Percentiles rank a stretch among this genome's conserved stretches.
Evolutionary conservation across 306 rosid genomes (phyloP).

Genomic region (Castanopsis chinensis): DNA sequence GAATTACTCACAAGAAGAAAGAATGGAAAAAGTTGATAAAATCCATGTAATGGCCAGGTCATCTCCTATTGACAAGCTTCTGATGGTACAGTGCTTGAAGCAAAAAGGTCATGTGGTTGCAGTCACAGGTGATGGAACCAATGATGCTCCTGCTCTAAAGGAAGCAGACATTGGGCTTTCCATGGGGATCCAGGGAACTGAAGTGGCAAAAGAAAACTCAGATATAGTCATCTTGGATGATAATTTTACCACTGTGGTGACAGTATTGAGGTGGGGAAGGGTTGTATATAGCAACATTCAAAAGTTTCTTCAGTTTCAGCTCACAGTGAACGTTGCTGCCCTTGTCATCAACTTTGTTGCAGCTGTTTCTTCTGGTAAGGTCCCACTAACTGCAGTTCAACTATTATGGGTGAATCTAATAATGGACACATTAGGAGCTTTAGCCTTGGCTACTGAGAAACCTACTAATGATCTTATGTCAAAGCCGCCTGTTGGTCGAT

Average conservation of each 20-base stretch:
- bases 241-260: constrained; percentile 14
- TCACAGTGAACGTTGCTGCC: constrained; percentile 26
- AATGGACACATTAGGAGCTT: constrained; percentile 35
- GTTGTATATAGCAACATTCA: constrained; percentile 27
- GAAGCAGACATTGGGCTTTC: constrained; percentile 35
- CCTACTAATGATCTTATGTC: constrained; percentile 26
- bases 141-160: constrained; percentile 30
- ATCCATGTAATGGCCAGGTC: constrained; percentile 31
- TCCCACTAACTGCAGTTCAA: constrained; percentile 26
- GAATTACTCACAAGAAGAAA: constrained; percentile 24
- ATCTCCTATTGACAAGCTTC: constrained; percentile 27
- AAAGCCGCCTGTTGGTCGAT: constrained; percentile 8
- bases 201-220: constrained; percentile 33
- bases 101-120: constrained; percentile 27
- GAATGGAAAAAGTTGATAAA: constrained; percentile 10
- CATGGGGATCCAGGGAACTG: constrained; percentile 31
- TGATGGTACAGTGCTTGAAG: constrained; percentile 29
- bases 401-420: constrained; percentile 31
- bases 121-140: constrained; percentile 32
- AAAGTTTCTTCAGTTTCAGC: constrained; percentile 31
- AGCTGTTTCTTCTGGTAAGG: constrained; percentile 20
- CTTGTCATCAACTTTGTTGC: constrained; percentile 20
- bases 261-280: constrained; percentile 29
- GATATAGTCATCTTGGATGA: constrained; percentile 26
- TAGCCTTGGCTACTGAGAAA: constrained; percentile 24